Evolutionary conservation across 306 rosid genomes (phyloP).

Genomic region (Vigna angularis): DNA sequence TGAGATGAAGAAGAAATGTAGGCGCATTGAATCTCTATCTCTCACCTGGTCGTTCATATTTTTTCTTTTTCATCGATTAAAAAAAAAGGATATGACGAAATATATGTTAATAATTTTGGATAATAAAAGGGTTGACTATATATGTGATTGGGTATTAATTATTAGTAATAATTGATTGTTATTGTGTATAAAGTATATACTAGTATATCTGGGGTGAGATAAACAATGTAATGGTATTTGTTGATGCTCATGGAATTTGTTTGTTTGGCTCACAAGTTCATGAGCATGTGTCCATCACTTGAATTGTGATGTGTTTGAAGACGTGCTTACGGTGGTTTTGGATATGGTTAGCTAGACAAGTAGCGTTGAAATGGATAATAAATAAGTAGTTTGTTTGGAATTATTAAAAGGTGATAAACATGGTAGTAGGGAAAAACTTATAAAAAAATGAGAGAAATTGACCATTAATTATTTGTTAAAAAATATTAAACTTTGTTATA

Average conservation of each 20-base stretch:
- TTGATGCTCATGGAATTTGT: not conserved
- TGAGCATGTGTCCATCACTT: not conserved
- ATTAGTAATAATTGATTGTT: constrained; percentile 16
- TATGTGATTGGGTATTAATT: constrained; percentile 13
- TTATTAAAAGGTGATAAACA: constrained; percentile 26
- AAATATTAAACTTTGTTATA: too few species aligned
- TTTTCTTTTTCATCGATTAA: not conserved
- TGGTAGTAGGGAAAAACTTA: not conserved
- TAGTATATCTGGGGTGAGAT: not conserved
- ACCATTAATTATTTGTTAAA: not conserved
- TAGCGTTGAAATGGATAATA: constrained; percentile 20
- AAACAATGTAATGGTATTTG: not conserved
- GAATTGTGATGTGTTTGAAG: not conserved
- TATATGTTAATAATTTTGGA: not conserved
- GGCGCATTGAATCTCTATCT: constrained; percentile 11
- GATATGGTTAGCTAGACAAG: not conserved
- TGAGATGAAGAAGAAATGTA: constrained; percentile 5
- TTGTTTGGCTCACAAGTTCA: not conserved
- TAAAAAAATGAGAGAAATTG: not conserved
- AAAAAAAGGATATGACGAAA: not conserved
- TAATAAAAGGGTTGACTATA: constrained; percentile 22
- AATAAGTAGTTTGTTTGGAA: not conserved
- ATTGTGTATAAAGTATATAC: constrained; percentile 19
- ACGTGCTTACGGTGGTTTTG: constrained; percentile 27
- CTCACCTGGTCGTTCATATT: constrained; percentile 9